Percentiles rank a stretch among this genome's conserved stretches.
phyloP scores from a whole-genome alignment of 768 basidiomycete genomes.

The Kwoniella europaea region DNA sequence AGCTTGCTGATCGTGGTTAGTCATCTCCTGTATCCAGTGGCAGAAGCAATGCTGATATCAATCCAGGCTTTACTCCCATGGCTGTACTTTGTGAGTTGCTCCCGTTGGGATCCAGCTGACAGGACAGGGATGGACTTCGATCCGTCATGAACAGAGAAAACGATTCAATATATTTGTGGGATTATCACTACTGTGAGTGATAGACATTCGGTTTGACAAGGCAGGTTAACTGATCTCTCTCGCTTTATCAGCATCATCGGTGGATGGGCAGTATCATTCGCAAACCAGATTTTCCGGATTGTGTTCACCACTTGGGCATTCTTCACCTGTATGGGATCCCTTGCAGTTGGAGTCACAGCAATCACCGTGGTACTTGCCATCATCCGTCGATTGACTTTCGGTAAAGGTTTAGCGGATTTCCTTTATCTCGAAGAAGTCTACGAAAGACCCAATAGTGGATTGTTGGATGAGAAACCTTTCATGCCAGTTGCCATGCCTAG shows the following conservation, averaged over 20 bases:
- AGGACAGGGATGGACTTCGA: conserved; percentile 8
- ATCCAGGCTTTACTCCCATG: conserved; percentile 12
- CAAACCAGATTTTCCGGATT: conserved; percentile 13
- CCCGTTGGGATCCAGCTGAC: not conserved
- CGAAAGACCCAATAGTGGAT: conserved; percentile 10
- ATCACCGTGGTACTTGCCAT: conserved; percentile 14
- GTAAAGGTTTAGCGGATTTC: conserved; percentile 24
- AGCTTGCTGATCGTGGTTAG: conserved; percentile 13
- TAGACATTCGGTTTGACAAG: not conserved
- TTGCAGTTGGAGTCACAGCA: conserved; percentile 11
- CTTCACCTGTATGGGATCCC: conserved; percentile 18
- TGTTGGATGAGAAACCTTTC: conserved; percentile 3
- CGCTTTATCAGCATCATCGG: conserved; percentile 11
- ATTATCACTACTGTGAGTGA: conserved; percentile 1
- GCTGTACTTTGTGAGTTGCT: conserved; percentile 9
- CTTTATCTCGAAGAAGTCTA: conserved; percentile 11
- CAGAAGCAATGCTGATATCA: not conserved
- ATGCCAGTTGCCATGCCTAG: not conserved
- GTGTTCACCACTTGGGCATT: conserved; percentile 23
- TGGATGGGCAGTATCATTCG: conserved; percentile 19
- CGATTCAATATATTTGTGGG: conserved; percentile 9
- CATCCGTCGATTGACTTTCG: conserved; percentile 12
- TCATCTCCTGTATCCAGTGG: not conserved
- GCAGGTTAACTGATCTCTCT: not conserved
- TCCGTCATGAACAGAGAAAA: conserved; percentile 7